These are phyloP conservation scores for Penicillium canariense DNA, from an alignment of 495 filamentous ascomycete genomes.

Conservation along the genomic window DNA sequence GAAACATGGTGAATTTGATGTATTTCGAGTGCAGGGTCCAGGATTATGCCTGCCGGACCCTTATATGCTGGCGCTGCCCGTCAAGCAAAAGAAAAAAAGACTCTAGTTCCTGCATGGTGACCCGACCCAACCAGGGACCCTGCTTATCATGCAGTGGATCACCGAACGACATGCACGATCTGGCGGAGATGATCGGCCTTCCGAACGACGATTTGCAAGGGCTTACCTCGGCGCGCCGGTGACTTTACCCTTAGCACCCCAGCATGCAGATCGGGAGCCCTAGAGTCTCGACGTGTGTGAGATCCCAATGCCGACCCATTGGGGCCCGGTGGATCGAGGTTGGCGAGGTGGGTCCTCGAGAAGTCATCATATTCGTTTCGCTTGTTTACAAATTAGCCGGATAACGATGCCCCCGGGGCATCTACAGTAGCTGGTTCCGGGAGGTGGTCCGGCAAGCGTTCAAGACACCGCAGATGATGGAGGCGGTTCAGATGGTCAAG, in stretches of 20 bases:
- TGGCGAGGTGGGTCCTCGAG: no score
- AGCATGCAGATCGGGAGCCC: background rate
- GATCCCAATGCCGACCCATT: background rate
- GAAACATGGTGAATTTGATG: background rate
- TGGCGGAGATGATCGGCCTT: background rate
- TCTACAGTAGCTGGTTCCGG: no score
- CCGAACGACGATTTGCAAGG: no score
- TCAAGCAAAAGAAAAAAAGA: background rate
- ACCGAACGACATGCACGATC: background rate
- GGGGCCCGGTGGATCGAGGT: background rate
- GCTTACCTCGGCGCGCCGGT: constrained; percentile 3
- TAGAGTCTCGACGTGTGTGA: background rate
- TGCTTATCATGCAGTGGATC: background rate
- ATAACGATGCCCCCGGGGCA: no score
- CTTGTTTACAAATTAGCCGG: no score
- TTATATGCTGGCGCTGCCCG: background rate
- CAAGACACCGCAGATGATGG: no score
- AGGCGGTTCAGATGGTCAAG: no score
- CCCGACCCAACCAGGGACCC: no score
- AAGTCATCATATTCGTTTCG: no score
- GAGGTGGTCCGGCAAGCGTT: no score
- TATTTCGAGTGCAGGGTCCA: background rate
- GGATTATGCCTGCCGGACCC: background rate
- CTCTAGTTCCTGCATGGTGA: background rate
- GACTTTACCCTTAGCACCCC: background rate